Base-by-base conservation (phyloP, 169 alveolate species). In the Plasmodium reichenowi region DNA sequence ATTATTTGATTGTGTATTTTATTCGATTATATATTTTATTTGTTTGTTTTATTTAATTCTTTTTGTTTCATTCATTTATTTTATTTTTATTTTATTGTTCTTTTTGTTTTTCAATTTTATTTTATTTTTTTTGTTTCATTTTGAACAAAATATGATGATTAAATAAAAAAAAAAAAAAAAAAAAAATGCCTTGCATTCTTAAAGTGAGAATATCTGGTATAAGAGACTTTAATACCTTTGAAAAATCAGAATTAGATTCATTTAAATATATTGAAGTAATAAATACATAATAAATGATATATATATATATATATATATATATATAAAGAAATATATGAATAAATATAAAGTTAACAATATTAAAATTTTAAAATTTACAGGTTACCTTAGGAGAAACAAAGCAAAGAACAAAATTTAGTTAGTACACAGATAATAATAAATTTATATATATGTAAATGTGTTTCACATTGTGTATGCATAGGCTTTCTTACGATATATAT, bases 311-410 rank as follows among this genome's bases (percentile, higher is more conserved):
- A 43, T 20, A 20, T 13, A 48, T 10, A 71, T 12, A 71, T 22
- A 22, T 10, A 15, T 24, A 47, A 6, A 24, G 7, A 24, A n/a
- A 10, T 17, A 15, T 17, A 15, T 20, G 52, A 67, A 45, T 8
- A 26, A n/a, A 29, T 20, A 29, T 0, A 8, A 20, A 60, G 24
- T 60, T 60, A 12, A 5, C 47, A 38, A 38, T 38, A 38, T 38
- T 38, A 3, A 38, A 38, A 38, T 38, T 26, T 22, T 60, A 17
- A 29, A 17, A 45, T 64, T 76, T 12, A 26, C n/a, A 83, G 91
- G 91, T 83, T 10, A 83, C 91, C 8, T 45, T 83, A 72, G 91
- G 91, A 20, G 91, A 83, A 58, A 83, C 85, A 67, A 83, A 83
- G 32, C 91, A 83, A 83, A 67, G 91, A 50, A 68, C 83, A 48